A percentile compares a stretch with the other conserved stretches of the same genome.
These are phyloP conservation scores for Neopestalotiopsis rosae DNA, from an alignment of 2,329 filamentous ascomycete genomes.

Conservation along the genomic window DNA sequence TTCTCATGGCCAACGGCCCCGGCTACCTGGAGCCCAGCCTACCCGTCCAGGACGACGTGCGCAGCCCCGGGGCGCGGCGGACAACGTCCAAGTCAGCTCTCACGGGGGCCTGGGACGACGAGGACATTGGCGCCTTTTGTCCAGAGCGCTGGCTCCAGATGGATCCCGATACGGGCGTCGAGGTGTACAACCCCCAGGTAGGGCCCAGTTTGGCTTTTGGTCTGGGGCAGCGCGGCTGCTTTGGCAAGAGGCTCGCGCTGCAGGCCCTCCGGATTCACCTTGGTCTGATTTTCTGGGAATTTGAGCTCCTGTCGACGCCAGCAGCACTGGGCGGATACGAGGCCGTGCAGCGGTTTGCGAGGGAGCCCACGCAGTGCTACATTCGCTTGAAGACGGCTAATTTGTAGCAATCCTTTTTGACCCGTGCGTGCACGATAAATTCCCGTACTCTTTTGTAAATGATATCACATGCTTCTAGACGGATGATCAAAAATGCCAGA, in stretches of 20 bases:
- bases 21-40: constrained; percentile 25
- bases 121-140: constrained; percentile 22
- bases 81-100: constrained; percentile 15
- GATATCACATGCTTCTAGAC: neutral
- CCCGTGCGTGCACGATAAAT: too few relatives aligned
- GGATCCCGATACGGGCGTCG: constrained; percentile 13
- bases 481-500: neutral
- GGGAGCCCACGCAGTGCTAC: constrained; percentile 37
- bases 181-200: constrained; percentile 20
- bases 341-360: constrained; percentile 36
- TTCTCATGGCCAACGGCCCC: constrained; percentile 25
- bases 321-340: constrained; percentile 29
- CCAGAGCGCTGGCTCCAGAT: constrained; percentile 28
- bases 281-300: constrained; percentile 26
- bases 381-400: constrained; percentile 25
- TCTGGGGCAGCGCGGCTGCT: constrained; percentile 25
- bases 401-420: neutral
- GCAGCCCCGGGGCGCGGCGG: constrained; percentile 21
- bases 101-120: constrained; percentile 24
- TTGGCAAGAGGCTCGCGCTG: constrained; percentile 24
- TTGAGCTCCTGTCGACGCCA: constrained; percentile 23
- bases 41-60: constrained; percentile 16
- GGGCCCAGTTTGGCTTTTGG: constrained; percentile 27
- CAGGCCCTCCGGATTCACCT: constrained; percentile 25
- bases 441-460: too few relatives aligned